These are phyloP conservation scores for Rhizopogon roseolus DNA, from an alignment of 768 basidiomycete genomes.

Conservation along the genomic window DNA sequence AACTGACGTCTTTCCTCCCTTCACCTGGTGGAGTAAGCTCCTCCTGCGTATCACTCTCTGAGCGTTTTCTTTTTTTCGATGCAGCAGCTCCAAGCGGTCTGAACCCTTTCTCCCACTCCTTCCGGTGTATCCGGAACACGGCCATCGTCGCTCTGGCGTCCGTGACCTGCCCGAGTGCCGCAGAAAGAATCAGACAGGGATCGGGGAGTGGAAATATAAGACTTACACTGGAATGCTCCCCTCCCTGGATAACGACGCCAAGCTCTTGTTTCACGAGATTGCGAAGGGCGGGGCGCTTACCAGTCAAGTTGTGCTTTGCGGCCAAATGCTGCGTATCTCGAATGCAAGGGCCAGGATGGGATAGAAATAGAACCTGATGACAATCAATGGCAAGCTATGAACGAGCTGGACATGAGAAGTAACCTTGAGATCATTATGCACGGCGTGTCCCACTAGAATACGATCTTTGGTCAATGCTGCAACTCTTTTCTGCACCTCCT, in stretches of 20 bases:
- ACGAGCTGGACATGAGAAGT: background rate
- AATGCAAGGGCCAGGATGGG: conserved; percentile 58
- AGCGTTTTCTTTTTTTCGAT: conserved; percentile 14
- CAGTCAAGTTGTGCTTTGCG: conserved; percentile 52
- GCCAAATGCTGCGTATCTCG: conserved; percentile 70
- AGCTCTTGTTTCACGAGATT: conserved; percentile 78
- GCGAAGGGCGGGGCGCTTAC: conserved; percentile 70
- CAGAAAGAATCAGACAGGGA: background rate
- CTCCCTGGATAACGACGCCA: conserved; percentile 74
- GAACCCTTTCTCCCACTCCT: conserved; percentile 68
- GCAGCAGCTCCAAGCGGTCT: background rate
- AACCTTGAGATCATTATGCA: conserved; percentile 85
- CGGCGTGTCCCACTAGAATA: conserved; percentile 86
- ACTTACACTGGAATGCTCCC: conserved; percentile 88
- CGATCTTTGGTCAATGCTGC: conserved; percentile 72
- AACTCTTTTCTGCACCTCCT: conserved; percentile 73
- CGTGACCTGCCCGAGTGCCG: conserved; percentile 52
- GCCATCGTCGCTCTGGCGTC: conserved; percentile 97
- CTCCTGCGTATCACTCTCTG: background rate
- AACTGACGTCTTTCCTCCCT: conserved; percentile 61
- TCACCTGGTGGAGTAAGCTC: conserved; percentile 37
- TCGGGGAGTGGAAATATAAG: background rate
- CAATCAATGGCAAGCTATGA: background rate
- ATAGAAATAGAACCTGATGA: conserved; percentile 58
- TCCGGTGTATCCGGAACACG: conserved; percentile 77